Evolutionary conservation across 2,329 filamentous ascomycete genomes (phyloP).

Genomic region (Nothomitra cinnamomea): DNA sequence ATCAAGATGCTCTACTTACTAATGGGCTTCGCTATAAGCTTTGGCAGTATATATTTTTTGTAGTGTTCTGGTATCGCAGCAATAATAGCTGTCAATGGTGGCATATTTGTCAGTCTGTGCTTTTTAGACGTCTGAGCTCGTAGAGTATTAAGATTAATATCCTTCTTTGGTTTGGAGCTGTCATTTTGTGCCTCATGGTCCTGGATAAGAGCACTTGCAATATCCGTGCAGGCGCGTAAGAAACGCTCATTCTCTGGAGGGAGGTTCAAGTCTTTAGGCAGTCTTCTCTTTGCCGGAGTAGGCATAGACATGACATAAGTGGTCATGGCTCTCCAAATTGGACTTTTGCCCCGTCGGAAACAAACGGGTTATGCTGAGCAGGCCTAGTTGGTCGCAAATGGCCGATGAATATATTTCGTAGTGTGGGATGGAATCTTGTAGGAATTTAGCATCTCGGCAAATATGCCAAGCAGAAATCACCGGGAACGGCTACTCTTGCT

Average conservation of each 20-base stretch:
- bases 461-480: neutral
- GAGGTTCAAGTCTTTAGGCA: constrained; percentile 57
- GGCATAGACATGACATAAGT: constrained; percentile 43
- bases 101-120: constrained; percentile 73
- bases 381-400: too few species aligned
- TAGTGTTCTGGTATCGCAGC: constrained; percentile 98
- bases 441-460: constrained; percentile 2
- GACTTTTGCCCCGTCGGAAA: too few species aligned
- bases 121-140: constrained; percentile 83
- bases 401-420: neutral
- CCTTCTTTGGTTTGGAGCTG: constrained; percentile 53
- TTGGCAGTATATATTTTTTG: constrained; percentile 96
- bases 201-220: constrained; percentile 84
- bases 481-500: neutral
- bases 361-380: too few species aligned
- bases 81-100: constrained; percentile 90
- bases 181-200: constrained; percentile 75
- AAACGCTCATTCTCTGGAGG: constrained; percentile 89
- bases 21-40: constrained; percentile 93
- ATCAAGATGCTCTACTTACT: constrained; percentile 32
- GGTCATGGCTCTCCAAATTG: constrained; percentile 31
- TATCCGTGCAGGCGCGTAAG: constrained; percentile 85
- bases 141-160: constrained; percentile 83
- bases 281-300: constrained; percentile 31
- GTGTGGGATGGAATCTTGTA: too few species aligned